Evolutionary conservation across 768 basidiomycete species (phyloP).

Genomic region (Collybiopsis confluens): DNA sequence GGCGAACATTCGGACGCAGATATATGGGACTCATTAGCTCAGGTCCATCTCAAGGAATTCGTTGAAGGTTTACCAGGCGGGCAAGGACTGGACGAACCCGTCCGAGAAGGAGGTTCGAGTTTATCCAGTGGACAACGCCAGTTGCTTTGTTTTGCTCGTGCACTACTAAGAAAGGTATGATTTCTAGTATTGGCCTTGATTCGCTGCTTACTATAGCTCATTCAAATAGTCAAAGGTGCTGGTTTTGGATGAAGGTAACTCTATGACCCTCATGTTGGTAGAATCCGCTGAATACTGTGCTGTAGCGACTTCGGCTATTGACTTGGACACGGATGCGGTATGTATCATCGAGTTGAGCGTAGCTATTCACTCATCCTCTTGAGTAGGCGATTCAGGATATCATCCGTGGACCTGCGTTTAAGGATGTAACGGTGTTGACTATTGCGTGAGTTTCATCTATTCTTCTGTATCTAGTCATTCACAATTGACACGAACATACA

Average conservation of each 20-base stretch:
- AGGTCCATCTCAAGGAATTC: slow-evolving; percentile 70
- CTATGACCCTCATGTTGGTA: neutral
- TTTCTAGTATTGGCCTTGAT: neutral
- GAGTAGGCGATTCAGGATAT: slow-evolving; percentile 87
- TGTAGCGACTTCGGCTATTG: slow-evolving; percentile 82
- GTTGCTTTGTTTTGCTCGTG: slow-evolving; percentile 84
- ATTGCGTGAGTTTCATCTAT: slow-evolving; percentile 61
- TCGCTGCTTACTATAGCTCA: slow-evolving; percentile 5
- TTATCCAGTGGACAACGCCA: slow-evolving; percentile 85
- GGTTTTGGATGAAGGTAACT: slow-evolving; percentile 84
- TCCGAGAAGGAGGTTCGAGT: slow-evolving; percentile 77
- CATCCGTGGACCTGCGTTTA: slow-evolving; percentile 75
- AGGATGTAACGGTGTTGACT: slow-evolving; percentile 77
- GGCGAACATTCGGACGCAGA: slow-evolving; percentile 69
- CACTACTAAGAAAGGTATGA: slow-evolving; percentile 67
- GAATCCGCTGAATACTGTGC: slow-evolving; percentile 5
- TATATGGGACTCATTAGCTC: slow-evolving; percentile 84
- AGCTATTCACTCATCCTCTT: neutral
- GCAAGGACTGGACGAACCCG: slow-evolving; percentile 54
- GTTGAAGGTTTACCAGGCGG: slow-evolving; percentile 61
- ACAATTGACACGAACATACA: slow-evolving; percentile 18
- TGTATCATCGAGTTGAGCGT: neutral
- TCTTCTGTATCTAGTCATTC: neutral
- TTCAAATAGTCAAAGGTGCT: slow-evolving; percentile 70
- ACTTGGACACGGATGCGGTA: slow-evolving; percentile 59